Evolutionary conservation across 129 eudicot species (phyloP), one percentile per base, ranked within the genome.

Genomic region (Escallonia herrerae): DNA sequence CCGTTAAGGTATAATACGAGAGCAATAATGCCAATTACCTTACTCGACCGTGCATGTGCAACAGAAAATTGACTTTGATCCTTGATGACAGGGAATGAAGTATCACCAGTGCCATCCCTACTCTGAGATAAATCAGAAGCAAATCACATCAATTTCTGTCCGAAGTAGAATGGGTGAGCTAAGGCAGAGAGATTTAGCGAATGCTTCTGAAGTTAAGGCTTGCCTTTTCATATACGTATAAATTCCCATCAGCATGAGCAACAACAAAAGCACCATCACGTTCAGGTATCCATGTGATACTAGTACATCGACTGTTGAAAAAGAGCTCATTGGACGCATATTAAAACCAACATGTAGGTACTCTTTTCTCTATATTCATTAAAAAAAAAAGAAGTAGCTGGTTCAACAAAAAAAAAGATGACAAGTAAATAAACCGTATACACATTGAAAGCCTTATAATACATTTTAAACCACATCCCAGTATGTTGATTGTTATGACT

Each of bases 171-270:
- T 63, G 55, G 42, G 13, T 68, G 52, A 22, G 58, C 49, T 50
- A 55, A 42, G 12, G 53, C 58, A 75, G 14, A 45, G 56, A 11
- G 50, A 56, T 7, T 6, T 45, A 40, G 60, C 11, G 65, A 63
- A 14, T 37, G 42, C n/a, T 22, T 64, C 58, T 57, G 58, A 70
- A 71, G 66, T 44, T 44, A 6, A 39, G 69, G 79, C 90, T 82
- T 80, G 81, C 90, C 95, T 89, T 89, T 61, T 89, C 96, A 79
- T 86, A 86, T 47, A 81, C 82, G 72, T 83, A 89, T 79, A 89
- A 68, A 86, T 89, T 89, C 70, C 96, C 96, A 79, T 89, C 95
- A 15, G 95, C 95, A 78, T 86, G 95, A 40, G 82, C 90, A 76
- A 77, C 95, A 56, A 83, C 77, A 66, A 89, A 89, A 62, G 90